phyloP scores from a whole-genome alignment of 140 eudicot species.

The Erigeron philadelphicus region DNA sequence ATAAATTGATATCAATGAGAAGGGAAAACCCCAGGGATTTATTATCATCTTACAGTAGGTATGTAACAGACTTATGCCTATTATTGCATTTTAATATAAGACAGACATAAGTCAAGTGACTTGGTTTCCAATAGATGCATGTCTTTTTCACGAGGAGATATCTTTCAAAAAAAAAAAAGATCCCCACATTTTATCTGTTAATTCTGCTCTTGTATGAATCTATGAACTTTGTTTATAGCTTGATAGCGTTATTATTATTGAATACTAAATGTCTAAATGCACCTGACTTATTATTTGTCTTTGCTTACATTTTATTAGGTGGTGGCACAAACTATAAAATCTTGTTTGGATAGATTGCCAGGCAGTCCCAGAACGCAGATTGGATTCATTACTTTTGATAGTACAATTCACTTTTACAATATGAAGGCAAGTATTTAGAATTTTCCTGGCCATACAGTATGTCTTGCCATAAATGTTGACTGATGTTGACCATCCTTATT shows the following conservation, averaged over 20 bases:
- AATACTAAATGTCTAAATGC: constrained; percentile 1
- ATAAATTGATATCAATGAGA: too few relatives aligned
- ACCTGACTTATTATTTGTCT: constrained; percentile 15
- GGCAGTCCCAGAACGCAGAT: constrained; percentile 90
- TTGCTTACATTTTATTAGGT: constrained; percentile 44
- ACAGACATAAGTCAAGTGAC: background rate
- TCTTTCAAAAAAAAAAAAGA: background rate
- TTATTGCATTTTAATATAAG: background rate
- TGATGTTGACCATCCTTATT: constrained; percentile 17
- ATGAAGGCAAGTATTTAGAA: constrained; percentile 63
- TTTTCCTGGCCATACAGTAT: background rate
- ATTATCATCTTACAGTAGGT: too few relatives aligned
- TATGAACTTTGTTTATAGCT: constrained; percentile 7
- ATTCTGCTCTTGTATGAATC: background rate
- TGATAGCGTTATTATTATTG: constrained; percentile 14
- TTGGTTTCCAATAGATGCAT: background rate
- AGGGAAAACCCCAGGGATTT: too few relatives aligned
- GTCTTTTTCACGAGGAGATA: background rate
- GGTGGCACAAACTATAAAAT: constrained; percentile 85
- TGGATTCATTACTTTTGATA: constrained; percentile 93
- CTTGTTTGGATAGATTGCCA: constrained; percentile 81
- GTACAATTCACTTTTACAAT: constrained; percentile 85
- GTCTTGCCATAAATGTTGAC: background rate
- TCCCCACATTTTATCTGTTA: constrained; percentile 1
- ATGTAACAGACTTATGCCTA: background rate